A percentile compares a stretch with the other conserved stretches of the same genome.
phyloP scores from a whole-genome alignment of 495 filamentous ascomycete species.

The Apiosordaria backusii region DNA sequence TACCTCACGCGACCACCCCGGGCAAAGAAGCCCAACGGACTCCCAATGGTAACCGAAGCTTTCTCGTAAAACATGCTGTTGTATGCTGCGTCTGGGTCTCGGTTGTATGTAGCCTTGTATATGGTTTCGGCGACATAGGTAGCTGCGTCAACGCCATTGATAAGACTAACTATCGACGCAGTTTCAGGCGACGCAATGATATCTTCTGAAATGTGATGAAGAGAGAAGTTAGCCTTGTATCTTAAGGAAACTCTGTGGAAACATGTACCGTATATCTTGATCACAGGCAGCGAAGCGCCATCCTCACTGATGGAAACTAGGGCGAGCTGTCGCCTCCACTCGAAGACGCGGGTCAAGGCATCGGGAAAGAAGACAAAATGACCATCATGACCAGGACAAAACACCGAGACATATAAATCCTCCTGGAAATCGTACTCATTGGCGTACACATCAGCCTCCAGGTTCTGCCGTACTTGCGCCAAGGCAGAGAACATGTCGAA shows the following conservation, averaged over 20 bases:
- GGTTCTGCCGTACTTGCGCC: slow-evolving; percentile 31
- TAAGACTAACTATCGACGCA: slow-evolving; percentile 23
- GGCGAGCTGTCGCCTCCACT: slow-evolving; percentile 19
- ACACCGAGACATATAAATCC: slow-evolving; percentile 37
- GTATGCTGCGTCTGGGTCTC: slow-evolving; percentile 35
- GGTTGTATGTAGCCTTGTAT: slow-evolving; percentile 17
- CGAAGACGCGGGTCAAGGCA: slow-evolving; percentile 27
- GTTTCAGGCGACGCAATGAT: slow-evolving; percentile 9
- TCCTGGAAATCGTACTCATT: slow-evolving; percentile 52
- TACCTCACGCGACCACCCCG: slow-evolving; percentile 16
- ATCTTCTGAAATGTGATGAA: slow-evolving; percentile 2
- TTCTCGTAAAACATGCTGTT: slow-evolving; percentile 28
- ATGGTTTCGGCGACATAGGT: slow-evolving; percentile 22
- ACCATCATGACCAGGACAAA: slow-evolving; percentile 46
- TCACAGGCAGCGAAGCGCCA: slow-evolving; percentile 27
- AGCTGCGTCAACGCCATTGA: slow-evolving; percentile 34
- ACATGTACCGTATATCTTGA: slow-evolving; percentile 21
- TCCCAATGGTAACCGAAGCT: background rate
- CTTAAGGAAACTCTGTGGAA: background rate
- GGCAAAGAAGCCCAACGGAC: slow-evolving; percentile 15
- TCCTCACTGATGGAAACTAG: slow-evolving; percentile 33
- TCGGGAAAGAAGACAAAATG: slow-evolving; percentile 38
- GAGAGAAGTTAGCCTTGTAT: background rate
- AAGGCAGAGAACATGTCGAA: slow-evolving; percentile 39
- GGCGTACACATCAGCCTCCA: slow-evolving; percentile 32